Evolutionary conservation across 306 rosid species (phyloP), one percentile per base, ranked within the genome.

Genomic region (Pyrus bretschneideri): DNA sequence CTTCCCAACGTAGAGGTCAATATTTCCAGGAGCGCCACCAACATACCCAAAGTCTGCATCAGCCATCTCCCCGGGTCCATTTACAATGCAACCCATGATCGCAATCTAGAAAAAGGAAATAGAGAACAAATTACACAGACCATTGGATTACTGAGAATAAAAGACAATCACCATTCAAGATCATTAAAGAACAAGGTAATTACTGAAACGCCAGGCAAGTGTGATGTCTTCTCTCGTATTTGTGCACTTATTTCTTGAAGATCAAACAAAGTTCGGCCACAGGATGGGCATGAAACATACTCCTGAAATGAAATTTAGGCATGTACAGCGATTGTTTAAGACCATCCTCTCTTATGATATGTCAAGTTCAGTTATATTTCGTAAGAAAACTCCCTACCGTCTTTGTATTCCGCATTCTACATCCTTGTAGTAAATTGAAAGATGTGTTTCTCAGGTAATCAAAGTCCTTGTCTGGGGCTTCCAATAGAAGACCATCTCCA

Each of bases 11-110:
- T 95, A 95, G 33, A 95, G 99, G 66, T 95, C 99, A 65, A 95
- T 95, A 93, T 92, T 95, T 72, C 99, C 99, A 0, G 99, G 99
- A 69, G 97, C 84, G 63, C 99, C 99, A 18, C 99, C 99, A 10
- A 95, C 99, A 18, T 95, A 95, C 17, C 99, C 99, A 66, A 95
- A 95, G 81, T 95, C 99, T 38, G 99, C 99, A 86, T 95, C 99
- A 31, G 99, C 99, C 99, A 95, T 95, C 91, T 95, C 99, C 42
- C 99, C 99, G 11, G 99, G 99, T 65, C 99, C 99, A 81, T 95
- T 95, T 4, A 95, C 99, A 59, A 95, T 95, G 90, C 99, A 95
- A 80, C 99, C 99, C 99, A 95, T 95, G 87, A 95, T 95, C 67
- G 99, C 99, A 86, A 95, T 92, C 99, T 95, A 77, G 71, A 76